Percentiles rank a stretch among this genome's conserved stretches.
These are phyloP conservation scores for Pyracantha coccinea DNA, from an alignment of 331 rosid genomes.

Conservation along the genomic window DNA sequence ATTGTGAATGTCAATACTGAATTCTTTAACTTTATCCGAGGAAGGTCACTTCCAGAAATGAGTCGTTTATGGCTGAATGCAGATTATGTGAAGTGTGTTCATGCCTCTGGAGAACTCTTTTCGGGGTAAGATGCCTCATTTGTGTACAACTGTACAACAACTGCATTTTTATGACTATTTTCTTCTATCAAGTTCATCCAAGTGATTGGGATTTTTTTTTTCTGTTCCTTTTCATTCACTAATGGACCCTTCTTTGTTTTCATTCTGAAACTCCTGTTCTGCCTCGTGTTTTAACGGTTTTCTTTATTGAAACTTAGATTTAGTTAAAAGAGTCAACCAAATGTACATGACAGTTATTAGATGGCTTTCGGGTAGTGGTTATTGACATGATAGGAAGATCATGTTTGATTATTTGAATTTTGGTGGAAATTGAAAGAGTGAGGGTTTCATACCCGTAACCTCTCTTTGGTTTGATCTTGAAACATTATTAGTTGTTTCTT, in stretches of 20 bases:
- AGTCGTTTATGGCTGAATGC: constrained; percentile 89
- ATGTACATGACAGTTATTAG: background rate
- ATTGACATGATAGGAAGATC: background rate
- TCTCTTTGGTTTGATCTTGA: no score
- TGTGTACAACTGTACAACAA: background rate
- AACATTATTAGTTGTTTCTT: no score
- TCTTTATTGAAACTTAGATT: background rate
- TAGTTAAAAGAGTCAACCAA: background rate
- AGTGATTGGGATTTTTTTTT: background rate
- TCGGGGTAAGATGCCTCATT: constrained; percentile 57
- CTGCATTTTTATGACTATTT: background rate
- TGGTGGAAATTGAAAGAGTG: background rate
- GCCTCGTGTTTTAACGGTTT: background rate
- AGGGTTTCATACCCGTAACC: background rate
- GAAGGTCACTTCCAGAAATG: constrained; percentile 69
- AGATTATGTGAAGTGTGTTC: constrained; percentile 94
- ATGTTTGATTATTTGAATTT: background rate
- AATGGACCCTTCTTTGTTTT: background rate
- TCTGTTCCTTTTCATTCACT: background rate
- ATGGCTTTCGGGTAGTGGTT: background rate
- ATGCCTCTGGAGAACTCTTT: constrained; percentile 85
- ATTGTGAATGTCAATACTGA: constrained; percentile 73
- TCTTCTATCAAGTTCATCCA: background rate
- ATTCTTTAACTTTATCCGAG: constrained; percentile 84
- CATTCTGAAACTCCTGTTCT: background rate